Evolutionary conservation across 768 basidiomycete species (phyloP).

Genomic region (Austroboletus festivus): DNA sequence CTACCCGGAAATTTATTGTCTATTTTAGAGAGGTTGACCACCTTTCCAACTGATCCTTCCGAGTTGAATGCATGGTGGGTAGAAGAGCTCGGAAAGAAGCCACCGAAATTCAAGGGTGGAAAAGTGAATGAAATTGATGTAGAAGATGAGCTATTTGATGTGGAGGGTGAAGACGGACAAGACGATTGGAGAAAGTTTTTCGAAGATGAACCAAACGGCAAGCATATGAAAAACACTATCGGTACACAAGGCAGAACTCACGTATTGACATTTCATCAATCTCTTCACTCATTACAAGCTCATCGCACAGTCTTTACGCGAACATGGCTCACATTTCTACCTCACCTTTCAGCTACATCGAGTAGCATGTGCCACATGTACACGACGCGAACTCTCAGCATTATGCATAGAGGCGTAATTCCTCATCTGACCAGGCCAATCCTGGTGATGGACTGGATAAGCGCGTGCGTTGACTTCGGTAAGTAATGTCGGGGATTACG

Average conservation of each 20-base stretch:
- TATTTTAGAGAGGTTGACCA: constrained; percentile 62
- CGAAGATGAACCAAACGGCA: constrained; percentile 51
- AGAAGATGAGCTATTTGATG: constrained; percentile 30
- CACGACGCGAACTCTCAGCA: constrained; percentile 59
- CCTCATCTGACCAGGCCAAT: constrained; percentile 79
- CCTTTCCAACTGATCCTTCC: constrained; percentile 66
- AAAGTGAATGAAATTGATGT: constrained; percentile 40
- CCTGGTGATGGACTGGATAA: constrained; percentile 90
- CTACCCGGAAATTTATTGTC: constrained; percentile 53
- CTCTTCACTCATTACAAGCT: constrained; percentile 69
- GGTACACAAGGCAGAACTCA: constrained; percentile 48
- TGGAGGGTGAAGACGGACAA: constrained; percentile 41
- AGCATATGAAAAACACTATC: constrained; percentile 36
- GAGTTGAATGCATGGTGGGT: constrained; percentile 84
- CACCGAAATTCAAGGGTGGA: constrained; percentile 45
- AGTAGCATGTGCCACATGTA: constrained; percentile 33
- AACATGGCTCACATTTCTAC: constrained; percentile 74
- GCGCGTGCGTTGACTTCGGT: constrained; percentile 81
- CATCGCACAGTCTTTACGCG: constrained; percentile 80
- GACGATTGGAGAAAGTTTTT: constrained; percentile 83
- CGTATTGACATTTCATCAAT: constrained; percentile 70
- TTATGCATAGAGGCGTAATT: constrained; percentile 81
- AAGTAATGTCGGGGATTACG: constrained; percentile 20
- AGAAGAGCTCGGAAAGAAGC: constrained; percentile 57
- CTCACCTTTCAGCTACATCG: constrained; percentile 46